Evolutionary conservation across 2,329 filamentous ascomycete genomes (phyloP).

Genomic region (Dryadomyces quercus-mongolicae): DNA sequence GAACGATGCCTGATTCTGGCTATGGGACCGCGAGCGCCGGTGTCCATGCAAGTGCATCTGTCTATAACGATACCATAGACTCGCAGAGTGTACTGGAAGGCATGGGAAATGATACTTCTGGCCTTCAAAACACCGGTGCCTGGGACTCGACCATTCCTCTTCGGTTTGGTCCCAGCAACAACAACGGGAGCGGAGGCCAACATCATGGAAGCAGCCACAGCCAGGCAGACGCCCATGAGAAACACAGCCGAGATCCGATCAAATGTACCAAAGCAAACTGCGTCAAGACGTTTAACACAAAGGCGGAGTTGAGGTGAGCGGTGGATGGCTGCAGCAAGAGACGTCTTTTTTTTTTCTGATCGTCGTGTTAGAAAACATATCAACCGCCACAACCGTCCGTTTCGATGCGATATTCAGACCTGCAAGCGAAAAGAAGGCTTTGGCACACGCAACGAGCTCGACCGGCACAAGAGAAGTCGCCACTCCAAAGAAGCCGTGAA

Average conservation of each 20-base stretch:
- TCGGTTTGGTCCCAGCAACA: no score
- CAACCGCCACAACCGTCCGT: constrained; percentile 52
- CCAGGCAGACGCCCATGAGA: not conserved
- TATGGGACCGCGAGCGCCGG: not conserved
- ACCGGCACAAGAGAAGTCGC: constrained; percentile 58
- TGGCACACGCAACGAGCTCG: constrained; percentile 67
- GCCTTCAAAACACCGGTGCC: no score
- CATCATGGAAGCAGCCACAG: not conserved
- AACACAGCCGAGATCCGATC: no score
- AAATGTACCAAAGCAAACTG: not conserved
- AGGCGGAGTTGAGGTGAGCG: constrained; percentile 43
- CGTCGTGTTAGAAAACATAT: constrained; percentile 53
- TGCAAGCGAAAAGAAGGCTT: constrained; percentile 58
- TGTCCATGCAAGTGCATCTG: not conserved
- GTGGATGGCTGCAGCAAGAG: not conserved
- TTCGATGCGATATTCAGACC: constrained; percentile 42
- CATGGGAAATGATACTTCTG: not conserved
- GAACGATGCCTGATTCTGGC: not conserved
- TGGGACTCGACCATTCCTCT: no score
- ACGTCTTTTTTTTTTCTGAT: not conserved
- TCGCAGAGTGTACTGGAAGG: not conserved
- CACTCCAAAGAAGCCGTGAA: not conserved
- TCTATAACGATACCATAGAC: not conserved
- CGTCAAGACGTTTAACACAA: constrained; percentile 29
- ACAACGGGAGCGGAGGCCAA: no score